Evolutionary conservation across 1,139 yeast genomes (phyloP).

Genomic region (Chernovozyma aurita): DNA sequence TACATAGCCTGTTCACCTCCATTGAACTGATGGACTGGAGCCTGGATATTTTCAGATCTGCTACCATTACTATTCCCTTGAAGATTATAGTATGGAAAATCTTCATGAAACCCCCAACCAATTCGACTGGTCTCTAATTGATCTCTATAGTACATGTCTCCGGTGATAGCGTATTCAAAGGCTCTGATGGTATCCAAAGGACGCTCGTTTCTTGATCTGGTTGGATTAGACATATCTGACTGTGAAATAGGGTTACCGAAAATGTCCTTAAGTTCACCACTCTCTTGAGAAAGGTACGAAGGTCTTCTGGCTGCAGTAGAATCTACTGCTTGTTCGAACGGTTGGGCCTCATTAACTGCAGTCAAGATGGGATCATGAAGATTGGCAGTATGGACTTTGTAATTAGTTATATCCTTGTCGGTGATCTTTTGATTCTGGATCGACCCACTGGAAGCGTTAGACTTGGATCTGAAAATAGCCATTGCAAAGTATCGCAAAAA

Average conservation of each 20-base stretch:
- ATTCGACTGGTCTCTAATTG: conserved; percentile 72
- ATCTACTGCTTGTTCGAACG: conserved; percentile 75
- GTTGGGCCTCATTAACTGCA: conserved; percentile 94
- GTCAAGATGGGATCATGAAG: conserved; percentile 85
- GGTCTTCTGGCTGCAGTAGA: conserved; percentile 29
- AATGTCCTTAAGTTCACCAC: conserved; percentile 61
- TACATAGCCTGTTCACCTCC: conserved; percentile 63
- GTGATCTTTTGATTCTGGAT: conserved; percentile 30
- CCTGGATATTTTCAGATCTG: conserved; percentile 9
- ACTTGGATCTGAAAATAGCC: conserved; percentile 41
- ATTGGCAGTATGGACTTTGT: conserved; percentile 53
- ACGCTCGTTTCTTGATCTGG: conserved; percentile 87
- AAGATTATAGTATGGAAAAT: conserved; percentile 37
- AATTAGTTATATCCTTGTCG: conserved; percentile 21
- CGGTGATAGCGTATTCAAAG: conserved; percentile 90
- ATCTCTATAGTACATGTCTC: conserved; percentile 71
- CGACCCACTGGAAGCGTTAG: conserved; percentile 12
- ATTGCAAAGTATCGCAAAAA: conserved; percentile 16
- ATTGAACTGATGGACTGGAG: conserved; percentile 12
- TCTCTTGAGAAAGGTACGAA: conserved; percentile 35
- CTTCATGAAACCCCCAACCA: conserved; percentile 71
- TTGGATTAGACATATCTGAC: conserved; percentile 88
- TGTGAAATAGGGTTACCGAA: conserved; percentile 73
- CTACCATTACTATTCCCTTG: conserved; percentile 10
- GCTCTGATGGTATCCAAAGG: conserved; percentile 92